phyloP scores from a whole-genome alignment of 805 yeast species.

The Candida sonorensis region DNA sequence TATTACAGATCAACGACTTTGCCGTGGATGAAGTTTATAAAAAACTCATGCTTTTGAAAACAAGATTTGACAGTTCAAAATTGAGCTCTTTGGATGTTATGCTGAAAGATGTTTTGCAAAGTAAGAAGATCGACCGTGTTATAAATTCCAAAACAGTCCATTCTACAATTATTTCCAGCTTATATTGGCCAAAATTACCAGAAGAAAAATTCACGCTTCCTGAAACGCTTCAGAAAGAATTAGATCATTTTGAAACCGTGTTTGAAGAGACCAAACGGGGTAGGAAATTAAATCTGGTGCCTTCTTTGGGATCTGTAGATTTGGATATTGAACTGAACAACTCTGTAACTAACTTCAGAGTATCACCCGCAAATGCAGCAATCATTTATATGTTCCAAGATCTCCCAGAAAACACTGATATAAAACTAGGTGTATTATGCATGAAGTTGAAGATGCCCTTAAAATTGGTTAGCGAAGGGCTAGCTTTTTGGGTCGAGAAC shows the following conservation, averaged over 20 bases:
- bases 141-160: slow-evolving; percentile 33
- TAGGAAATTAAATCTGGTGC: slow-evolving; percentile 49
- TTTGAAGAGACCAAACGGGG: slow-evolving; percentile 47
- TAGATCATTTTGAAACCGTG: slow-evolving; percentile 33
- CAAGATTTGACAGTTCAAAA: slow-evolving; percentile 59
- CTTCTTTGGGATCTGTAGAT: slow-evolving; percentile 55
- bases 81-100: slow-evolving; percentile 74
- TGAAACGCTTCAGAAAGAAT: slow-evolving; percentile 29
- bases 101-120: slow-evolving; percentile 64
- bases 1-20: slow-evolving; percentile 39
- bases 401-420: slow-evolving; percentile 14
- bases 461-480: slow-evolving; percentile 30
- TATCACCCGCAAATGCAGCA: slow-evolving; percentile 64
- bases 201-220: slow-evolving; percentile 46
- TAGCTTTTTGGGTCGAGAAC: slow-evolving; percentile 58
- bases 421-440: slow-evolving; percentile 28
- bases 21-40: slow-evolving; percentile 32
- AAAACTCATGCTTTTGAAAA: slow-evolving; percentile 48
- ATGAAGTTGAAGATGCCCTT: slow-evolving; percentile 36
- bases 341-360: slow-evolving; percentile 33
- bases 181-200: slow-evolving; percentile 72
- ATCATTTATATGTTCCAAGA: slow-evolving; percentile 32
- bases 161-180: slow-evolving; percentile 62
- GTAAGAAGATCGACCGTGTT: slow-evolving; percentile 37
- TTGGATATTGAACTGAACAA: slow-evolving; percentile 52